These are phyloP conservation scores for Phalaenopsis aphrodite DNA, from an alignment of 106 monocot genomes.

Conservation along the genomic window DNA sequence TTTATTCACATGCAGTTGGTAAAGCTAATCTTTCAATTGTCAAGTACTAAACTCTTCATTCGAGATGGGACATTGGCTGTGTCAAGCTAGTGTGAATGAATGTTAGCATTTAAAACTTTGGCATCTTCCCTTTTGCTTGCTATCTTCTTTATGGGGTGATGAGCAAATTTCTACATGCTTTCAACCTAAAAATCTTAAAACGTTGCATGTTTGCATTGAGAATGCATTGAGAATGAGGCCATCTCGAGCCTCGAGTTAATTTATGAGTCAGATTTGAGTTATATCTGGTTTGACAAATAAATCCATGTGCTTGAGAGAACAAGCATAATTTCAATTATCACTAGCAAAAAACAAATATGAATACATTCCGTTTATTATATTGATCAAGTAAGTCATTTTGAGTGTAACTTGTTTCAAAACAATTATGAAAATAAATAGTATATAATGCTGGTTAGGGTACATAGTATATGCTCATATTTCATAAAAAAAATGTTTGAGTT, in stretches of 20 bases:
- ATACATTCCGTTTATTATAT: not conserved
- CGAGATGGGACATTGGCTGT: too few relatives aligned
- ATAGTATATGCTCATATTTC: not conserved
- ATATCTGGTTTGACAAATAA: not conserved
- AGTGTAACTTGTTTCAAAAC: not conserved
- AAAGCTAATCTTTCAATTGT: too few relatives aligned
- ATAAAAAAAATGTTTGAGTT: not conserved
- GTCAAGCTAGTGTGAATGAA: too few relatives aligned
- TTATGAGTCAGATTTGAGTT: not conserved
- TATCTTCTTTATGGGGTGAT: too few relatives aligned
- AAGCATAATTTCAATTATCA: not conserved
- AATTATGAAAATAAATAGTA: not conserved
- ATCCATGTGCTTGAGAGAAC: not conserved
- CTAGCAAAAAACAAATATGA: not conserved
- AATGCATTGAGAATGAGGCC: not conserved
- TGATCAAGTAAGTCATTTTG: not conserved
- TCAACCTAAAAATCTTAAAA: too few relatives aligned
- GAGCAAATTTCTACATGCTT: too few relatives aligned
- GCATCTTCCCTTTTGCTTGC: too few relatives aligned
- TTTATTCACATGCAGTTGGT: too few relatives aligned
- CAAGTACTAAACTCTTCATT: too few relatives aligned
- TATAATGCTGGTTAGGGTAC: not conserved
- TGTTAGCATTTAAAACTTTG: too few relatives aligned
- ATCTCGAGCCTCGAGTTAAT: not conserved
- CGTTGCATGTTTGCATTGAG: too few relatives aligned